Evolutionary conservation across 1,284 basidiomycete genomes (phyloP).

Genomic region (Boletus mariae): DNA sequence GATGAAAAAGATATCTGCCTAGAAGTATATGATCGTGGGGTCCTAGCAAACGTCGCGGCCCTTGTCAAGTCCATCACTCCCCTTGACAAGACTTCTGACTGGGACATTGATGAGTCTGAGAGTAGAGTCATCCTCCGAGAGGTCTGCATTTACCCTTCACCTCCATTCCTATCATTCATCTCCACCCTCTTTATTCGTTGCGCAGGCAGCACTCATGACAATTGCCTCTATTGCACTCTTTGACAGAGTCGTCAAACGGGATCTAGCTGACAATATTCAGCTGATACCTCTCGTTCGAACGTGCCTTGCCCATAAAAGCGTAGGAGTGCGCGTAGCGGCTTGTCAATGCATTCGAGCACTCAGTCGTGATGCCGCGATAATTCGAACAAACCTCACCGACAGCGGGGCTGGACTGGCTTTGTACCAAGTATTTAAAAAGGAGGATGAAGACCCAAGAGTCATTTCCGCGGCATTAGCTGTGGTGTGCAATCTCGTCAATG

Average conservation of each 20-base stretch:
- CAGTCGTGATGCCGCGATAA: slow-evolving; percentile 70
- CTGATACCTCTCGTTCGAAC: slow-evolving; percentile 54
- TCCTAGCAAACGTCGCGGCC: slow-evolving; percentile 45
- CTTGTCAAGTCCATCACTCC: slow-evolving; percentile 55
- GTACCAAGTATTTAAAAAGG: slow-evolving; percentile 53
- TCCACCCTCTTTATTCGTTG: background rate
- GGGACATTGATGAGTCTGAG: slow-evolving; percentile 63
- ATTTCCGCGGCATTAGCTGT: slow-evolving; percentile 69
- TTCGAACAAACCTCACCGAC: slow-evolving; percentile 82
- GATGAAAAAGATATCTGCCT: slow-evolving; percentile 68
- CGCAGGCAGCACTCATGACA: slow-evolving; percentile 66
- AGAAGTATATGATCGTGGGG: slow-evolving; percentile 61
- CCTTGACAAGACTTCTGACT: slow-evolving; percentile 36
- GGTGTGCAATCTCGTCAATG: slow-evolving; percentile 81
- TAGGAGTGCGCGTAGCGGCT: slow-evolving; percentile 78
- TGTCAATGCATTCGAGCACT: slow-evolving; percentile 84
- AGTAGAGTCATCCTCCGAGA: slow-evolving; percentile 58
- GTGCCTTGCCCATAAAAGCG: slow-evolving; percentile 57
- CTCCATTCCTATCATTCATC: slow-evolving; percentile 1
- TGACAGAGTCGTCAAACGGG: slow-evolving; percentile 65
- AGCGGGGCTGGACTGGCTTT: slow-evolving; percentile 72
- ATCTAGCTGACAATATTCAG: slow-evolving; percentile 54
- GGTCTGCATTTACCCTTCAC: slow-evolving; percentile 38
- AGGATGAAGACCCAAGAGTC: slow-evolving; percentile 68
- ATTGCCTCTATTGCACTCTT: slow-evolving; percentile 69